Evolutionary conservation across 139 green algal species (phyloP).

Genomic region (Eudorina sp.): DNA sequence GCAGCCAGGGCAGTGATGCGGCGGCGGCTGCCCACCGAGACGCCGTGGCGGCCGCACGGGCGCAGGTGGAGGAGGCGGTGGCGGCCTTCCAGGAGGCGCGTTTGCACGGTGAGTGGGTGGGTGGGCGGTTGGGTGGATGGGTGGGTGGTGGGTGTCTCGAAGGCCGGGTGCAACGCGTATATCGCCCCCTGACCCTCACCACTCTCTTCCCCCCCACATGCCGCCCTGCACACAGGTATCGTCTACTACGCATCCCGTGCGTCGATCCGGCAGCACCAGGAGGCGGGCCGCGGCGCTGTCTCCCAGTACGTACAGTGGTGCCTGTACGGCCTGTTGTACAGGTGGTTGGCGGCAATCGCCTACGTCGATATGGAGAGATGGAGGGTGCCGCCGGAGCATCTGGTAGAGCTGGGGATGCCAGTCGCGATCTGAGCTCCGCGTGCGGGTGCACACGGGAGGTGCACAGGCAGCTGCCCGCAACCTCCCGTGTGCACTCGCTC

Average conservation of each 20-base stretch:
- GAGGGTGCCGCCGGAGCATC: conserved; percentile 41
- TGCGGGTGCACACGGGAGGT: too few species aligned
- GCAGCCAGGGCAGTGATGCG: too few species aligned
- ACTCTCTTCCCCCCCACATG: too few species aligned
- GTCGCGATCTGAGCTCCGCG: too few species aligned
- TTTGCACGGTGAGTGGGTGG: conserved; percentile 26
- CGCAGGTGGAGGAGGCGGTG: not conserved
- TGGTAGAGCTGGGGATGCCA: conserved; percentile 57
- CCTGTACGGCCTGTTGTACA: conserved; percentile 37
- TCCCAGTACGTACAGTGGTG: not conserved
- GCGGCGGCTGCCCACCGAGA: not conserved
- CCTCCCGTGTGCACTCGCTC: too few species aligned
- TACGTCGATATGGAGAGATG: conserved; percentile 50
- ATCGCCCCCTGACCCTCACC: too few species aligned
- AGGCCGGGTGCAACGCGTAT: too few species aligned
- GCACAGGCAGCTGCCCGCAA: too few species aligned
- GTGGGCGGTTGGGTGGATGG: too few species aligned
- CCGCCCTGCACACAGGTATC: too few species aligned
- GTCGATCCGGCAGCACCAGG: not conserved
- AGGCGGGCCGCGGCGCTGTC: not conserved
- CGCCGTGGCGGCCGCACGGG: not conserved
- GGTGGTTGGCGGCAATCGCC: conserved; percentile 35
- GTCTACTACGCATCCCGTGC: conserved; percentile 31
- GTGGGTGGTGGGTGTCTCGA: too few species aligned
- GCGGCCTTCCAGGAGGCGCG: conserved; percentile 5